Evolutionary conservation across 352 stramenopile species (phyloP).

Genomic region (Thraustochytrium striatum): DNA sequence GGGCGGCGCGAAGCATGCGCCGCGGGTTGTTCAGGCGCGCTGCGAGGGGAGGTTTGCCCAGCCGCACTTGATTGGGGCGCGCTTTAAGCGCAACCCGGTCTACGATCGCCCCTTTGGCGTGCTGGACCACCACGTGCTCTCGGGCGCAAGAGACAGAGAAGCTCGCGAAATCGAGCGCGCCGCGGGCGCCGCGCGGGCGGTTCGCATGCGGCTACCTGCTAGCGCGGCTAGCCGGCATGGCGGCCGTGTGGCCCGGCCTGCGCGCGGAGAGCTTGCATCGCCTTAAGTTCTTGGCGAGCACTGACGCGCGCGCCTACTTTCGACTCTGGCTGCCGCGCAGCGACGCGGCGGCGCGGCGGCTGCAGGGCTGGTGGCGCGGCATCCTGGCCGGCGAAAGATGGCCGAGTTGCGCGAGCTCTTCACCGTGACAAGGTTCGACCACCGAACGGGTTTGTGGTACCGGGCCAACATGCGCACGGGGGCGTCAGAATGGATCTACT

Average conservation of each 20-base stretch:
- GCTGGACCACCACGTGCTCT: background rate
- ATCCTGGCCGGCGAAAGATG: background rate
- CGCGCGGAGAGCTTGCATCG: background rate
- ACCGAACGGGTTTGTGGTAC: background rate
- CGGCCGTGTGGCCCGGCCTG: background rate
- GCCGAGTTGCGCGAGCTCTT: background rate
- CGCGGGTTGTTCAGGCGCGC: too few species aligned
- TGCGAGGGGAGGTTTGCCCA: too few species aligned
- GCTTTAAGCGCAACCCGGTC: background rate
- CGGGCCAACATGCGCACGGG: background rate
- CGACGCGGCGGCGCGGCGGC: background rate
- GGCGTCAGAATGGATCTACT: background rate
- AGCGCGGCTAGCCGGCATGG: background rate
- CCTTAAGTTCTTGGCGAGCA: background rate
- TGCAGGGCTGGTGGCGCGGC: background rate
- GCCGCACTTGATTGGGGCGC: background rate
- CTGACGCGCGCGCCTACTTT: background rate
- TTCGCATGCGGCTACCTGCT: background rate
- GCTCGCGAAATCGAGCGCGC: background rate
- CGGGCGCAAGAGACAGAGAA: background rate
- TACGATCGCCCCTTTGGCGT: background rate
- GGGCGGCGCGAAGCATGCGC: background rate
- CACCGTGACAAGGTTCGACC: background rate
- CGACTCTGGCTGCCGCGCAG: background rate
- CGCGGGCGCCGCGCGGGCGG: too few species aligned